Evolutionary conservation across 805 yeast species (phyloP).

Genomic region (Suhomyces kilbournensis): DNA sequence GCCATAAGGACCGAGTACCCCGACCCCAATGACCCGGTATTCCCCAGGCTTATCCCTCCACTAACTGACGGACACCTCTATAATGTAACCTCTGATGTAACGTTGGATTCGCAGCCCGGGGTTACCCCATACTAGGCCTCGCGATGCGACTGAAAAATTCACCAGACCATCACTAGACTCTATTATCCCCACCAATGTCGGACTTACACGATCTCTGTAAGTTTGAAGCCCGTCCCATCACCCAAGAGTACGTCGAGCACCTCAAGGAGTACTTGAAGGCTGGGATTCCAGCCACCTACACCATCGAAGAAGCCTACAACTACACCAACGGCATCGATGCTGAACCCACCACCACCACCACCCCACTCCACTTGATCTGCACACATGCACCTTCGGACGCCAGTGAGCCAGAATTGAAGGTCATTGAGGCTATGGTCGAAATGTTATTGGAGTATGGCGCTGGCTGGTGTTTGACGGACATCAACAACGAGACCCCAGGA

Average conservation of each 20-base stretch:
- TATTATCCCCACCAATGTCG: conserved; percentile 45
- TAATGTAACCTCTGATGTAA: not conserved
- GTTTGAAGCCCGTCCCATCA: conserved; percentile 49
- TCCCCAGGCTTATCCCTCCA: no score
- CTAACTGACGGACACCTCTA: no score
- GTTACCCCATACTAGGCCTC: conserved; percentile 1
- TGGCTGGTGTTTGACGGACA: conserved; percentile 83
- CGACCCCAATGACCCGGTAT: no score
- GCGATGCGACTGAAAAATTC: conserved; percentile 2
- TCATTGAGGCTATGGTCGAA: conserved; percentile 55
- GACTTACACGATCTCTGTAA: conserved; percentile 66
- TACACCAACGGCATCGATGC: conserved; percentile 43
- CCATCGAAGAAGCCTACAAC: conserved; percentile 70
- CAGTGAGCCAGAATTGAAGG: conserved; percentile 38
- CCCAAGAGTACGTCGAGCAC: conserved; percentile 40
- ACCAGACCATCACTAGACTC: not conserved
- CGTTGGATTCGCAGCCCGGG: not conserved
- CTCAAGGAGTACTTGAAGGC: conserved; percentile 48
- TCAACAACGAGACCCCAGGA: conserved; percentile 76
- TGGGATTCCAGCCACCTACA: conserved; percentile 82
- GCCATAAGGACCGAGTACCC: not conserved
- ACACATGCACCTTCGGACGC: conserved; percentile 50
- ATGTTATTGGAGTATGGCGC: conserved; percentile 81
- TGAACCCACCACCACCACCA: conserved; percentile 51
- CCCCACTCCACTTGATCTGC: conserved; percentile 73